Evolutionary conservation across 164 flowering plant genomes (phyloP).

Genomic region (Pachysandra terminalis): DNA sequence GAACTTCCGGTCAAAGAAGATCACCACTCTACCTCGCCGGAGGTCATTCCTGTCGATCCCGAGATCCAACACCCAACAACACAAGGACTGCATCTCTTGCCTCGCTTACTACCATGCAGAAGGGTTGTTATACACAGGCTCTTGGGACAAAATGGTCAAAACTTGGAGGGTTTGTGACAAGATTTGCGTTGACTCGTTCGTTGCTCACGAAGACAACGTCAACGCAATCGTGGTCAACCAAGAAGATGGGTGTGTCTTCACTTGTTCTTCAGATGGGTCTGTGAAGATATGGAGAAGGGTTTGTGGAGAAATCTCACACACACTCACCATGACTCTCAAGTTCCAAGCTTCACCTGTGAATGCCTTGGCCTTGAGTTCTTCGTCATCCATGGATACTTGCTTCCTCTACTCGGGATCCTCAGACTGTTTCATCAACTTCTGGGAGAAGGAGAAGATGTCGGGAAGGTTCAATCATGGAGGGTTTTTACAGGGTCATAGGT

Average conservation of each 20-base stretch:
- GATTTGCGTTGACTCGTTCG: constrained; percentile 30
- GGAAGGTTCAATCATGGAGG: constrained; percentile 39
- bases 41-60: constrained; percentile 6
- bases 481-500: constrained; percentile 35
- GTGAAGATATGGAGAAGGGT: constrained; percentile 32
- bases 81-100: constrained; percentile 19
- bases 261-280: constrained; percentile 34
- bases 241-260: constrained; percentile 34
- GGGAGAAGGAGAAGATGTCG: constrained; percentile 30
- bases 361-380: constrained; percentile 32
- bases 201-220: constrained; percentile 33
- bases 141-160: constrained; percentile 34
- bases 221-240: constrained; percentile 29
- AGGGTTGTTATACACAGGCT: constrained; percentile 33
- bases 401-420: constrained; percentile 44
- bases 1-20: constrained; percentile 11
- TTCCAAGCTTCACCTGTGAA: constrained; percentile 28
- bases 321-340: constrained; percentile 22
- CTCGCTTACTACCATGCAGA: constrained; percentile 37
- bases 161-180: constrained; percentile 29
- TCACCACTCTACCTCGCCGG: constrained; percentile 17
- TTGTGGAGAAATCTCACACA: constrained; percentile 23
- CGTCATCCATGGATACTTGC: constrained; percentile 2
- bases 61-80: neutral
- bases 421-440: constrained; percentile 35